Percentiles rank a stretch among this genome's conserved stretches.
Conservation (phyloP, 257 asterid species). For the Capsicum pubescens region DNA sequence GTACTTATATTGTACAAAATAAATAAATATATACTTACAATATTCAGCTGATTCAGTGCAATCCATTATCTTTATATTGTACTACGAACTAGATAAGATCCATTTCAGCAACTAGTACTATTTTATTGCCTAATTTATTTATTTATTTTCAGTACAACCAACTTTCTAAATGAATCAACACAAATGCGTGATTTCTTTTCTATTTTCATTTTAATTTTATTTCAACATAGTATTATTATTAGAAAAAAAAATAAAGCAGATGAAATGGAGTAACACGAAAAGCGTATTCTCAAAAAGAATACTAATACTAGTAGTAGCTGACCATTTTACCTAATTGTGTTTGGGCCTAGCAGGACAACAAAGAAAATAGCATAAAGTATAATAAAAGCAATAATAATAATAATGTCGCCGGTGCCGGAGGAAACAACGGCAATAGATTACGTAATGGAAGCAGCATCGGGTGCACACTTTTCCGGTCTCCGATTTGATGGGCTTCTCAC, state of each 20-base stretch:
- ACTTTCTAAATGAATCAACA: too few relatives aligned
- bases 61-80: background rate
- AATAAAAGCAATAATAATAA: background rate
- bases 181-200: background rate
- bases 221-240: background rate
- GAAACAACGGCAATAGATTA: constrained; percentile 73
- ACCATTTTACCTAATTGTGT: background rate
- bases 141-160: too few relatives aligned
- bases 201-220: background rate
- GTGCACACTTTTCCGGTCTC: constrained; percentile 94
- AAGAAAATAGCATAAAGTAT: too few relatives aligned
- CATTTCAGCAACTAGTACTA: background rate
- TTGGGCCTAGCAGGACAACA: background rate
- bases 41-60: too few relatives aligned
- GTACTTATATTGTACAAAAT: background rate
- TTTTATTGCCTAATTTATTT: background rate
- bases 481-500: constrained; percentile 65
- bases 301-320: background rate
- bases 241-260: background rate
- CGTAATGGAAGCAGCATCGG: constrained; percentile 93
- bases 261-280: background rate
- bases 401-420: constrained; percentile 51
- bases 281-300: background rate
- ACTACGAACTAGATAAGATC: background rate
- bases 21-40: background rate